These are phyloP conservation scores for Closterium sp. DNA, from an alignment of 139 green algal genomes.

Conservation along the genomic window DNA sequence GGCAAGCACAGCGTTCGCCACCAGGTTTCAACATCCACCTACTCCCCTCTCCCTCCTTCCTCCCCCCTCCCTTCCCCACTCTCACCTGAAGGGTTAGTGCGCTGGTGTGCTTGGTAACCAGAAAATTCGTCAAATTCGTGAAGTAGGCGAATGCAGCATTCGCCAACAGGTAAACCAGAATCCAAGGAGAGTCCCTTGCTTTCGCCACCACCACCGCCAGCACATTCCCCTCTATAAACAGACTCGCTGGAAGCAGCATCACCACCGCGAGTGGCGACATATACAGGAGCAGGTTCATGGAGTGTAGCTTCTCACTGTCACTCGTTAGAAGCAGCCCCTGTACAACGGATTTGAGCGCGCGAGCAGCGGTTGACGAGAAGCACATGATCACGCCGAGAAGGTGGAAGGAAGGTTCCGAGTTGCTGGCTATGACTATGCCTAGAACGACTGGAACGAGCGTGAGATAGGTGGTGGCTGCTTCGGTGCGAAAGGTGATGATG, in stretches of 20 bases:
- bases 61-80: not conserved
- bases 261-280: conserved; percentile 74
- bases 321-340: conserved; percentile 54
- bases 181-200: not conserved
- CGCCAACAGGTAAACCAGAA: conserved; percentile 62
- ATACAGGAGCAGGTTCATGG: conserved; percentile 84
- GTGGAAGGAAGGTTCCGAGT: conserved; percentile 83
- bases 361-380: conserved; percentile 66
- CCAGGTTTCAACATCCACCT: not conserved
- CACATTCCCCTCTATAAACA: conserved; percentile 69
- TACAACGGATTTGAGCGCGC: conserved; percentile 74
- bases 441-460: conserved; percentile 80
- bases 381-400: conserved; percentile 76
- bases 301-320: conserved; percentile 77
- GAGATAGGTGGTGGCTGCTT: conserved; percentile 81
- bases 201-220: conserved; percentile 1
- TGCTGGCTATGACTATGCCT: conserved; percentile 82
- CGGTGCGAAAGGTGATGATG: conserved; percentile 57
- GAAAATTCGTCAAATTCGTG: conserved; percentile 94
- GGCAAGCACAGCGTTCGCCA: not conserved
- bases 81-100: conserved; percentile 92
- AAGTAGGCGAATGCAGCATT: conserved; percentile 88
- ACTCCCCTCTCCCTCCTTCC: not conserved
- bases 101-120: conserved; percentile 91
- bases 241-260: conserved; percentile 68